Percentiles rank a stretch among this genome's conserved stretches.
Conservation (phyloP, 805 yeast species). For the Cyberlindnera sargentensis region DNA sequence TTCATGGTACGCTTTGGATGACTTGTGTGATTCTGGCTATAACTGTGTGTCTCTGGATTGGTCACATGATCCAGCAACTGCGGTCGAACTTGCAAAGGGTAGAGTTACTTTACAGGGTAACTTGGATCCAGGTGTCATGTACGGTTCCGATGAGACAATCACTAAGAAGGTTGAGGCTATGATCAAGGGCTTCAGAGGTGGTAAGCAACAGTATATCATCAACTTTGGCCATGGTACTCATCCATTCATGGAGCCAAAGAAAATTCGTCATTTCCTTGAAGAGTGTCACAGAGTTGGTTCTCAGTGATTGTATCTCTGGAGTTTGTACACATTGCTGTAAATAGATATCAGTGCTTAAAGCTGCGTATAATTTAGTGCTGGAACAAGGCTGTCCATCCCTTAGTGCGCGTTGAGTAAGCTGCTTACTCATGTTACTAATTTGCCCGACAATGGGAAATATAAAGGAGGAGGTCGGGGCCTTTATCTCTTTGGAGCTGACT, state of each 20-base stretch:
- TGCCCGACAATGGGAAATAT: background rate
- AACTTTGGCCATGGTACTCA: conserved; percentile 98
- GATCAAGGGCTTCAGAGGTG: conserved; percentile 92
- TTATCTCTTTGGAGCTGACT: too few relatives aligned
- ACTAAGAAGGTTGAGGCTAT: conserved; percentile 75
- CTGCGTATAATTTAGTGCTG: too few relatives aligned
- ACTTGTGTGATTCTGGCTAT: conserved; percentile 73
- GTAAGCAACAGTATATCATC: conserved; percentile 83
- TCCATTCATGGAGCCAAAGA: conserved; percentile 94
- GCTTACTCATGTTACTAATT: conserved; percentile 1
- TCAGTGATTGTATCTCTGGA: conserved; percentile 16
- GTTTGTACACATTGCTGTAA: too few relatives aligned
- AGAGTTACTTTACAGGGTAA: conserved; percentile 91
- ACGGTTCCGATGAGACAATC: conserved; percentile 81
- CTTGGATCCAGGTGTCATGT: conserved; percentile 90
- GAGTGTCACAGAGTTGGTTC: conserved; percentile 81
- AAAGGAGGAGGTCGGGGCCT: background rate
- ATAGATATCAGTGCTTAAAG: too few relatives aligned
- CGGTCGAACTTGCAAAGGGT: conserved; percentile 65
- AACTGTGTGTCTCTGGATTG: conserved; percentile 91
- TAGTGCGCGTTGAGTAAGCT: too few relatives aligned
- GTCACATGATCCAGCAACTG: conserved; percentile 79
- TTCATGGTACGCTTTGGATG: conserved; percentile 94
- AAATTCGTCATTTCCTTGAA: conserved; percentile 73
- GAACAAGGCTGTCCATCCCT: too few relatives aligned